phyloP scores from a whole-genome alignment of 2,329 filamentous ascomycete genomes.

The Penicillium nordicum region DNA sequence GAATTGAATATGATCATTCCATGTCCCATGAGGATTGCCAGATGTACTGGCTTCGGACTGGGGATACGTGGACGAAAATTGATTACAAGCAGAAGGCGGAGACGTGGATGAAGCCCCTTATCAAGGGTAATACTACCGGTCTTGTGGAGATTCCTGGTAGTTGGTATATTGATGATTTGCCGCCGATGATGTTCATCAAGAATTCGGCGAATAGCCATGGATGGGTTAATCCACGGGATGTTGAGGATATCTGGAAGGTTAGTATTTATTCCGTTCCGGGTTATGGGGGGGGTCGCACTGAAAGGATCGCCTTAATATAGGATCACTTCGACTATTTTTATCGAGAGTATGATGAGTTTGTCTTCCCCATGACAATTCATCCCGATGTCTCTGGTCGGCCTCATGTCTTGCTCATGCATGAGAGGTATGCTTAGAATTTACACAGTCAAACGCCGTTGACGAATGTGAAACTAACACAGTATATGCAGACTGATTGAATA shows the following conservation, averaged over 20 bases:
- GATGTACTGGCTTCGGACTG: slow-evolving; percentile 43
- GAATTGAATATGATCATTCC: slow-evolving; percentile 46
- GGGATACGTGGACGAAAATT: slow-evolving; percentile 44
- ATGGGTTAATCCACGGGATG: slow-evolving; percentile 55
- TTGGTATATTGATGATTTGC: slow-evolving; percentile 46
- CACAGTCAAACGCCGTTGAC: not conserved
- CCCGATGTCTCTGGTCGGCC: slow-evolving; percentile 71
- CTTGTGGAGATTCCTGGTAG: slow-evolving; percentile 45
- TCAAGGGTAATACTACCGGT: slow-evolving; percentile 25
- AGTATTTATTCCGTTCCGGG: too few species aligned
- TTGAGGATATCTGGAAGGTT: slow-evolving; percentile 55
- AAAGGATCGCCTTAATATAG: slow-evolving; percentile 30
- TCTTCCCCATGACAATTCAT: slow-evolving; percentile 74
- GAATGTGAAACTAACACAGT: not conserved
- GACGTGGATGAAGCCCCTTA: slow-evolving; percentile 49
- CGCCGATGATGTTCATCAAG: slow-evolving; percentile 48
- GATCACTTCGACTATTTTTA: slow-evolving; percentile 67
- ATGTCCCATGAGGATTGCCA: slow-evolving; percentile 47
- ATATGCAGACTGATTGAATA: slow-evolving; percentile 25
- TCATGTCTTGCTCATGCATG: slow-evolving; percentile 70
- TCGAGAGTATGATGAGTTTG: slow-evolving; percentile 70
- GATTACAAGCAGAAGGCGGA: slow-evolving; percentile 40
- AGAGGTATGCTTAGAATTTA: slow-evolving; percentile 47
- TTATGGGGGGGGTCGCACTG: not conserved
- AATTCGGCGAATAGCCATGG: slow-evolving; percentile 51